A percentile compares a stretch with the other conserved stretches of the same genome.
phyloP scores from a whole-genome alignment of 2,329 filamentous ascomycete genomes.

The Aspergillus melleus region DNA sequence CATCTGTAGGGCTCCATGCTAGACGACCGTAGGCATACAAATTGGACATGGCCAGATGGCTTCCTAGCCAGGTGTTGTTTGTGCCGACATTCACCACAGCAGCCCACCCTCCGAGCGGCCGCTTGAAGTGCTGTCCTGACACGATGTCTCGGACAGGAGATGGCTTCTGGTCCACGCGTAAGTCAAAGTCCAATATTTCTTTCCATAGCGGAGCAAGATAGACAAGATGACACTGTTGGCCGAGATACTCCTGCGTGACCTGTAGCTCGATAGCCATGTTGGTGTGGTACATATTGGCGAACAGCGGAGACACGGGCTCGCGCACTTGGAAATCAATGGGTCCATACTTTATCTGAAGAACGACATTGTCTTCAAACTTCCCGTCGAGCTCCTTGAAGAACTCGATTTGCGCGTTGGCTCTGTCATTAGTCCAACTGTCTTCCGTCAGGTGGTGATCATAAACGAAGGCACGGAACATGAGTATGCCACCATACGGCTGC shows the following conservation, averaged over 20 bases:
- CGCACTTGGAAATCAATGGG: slow-evolving; percentile 74
- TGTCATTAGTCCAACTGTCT: slow-evolving; percentile 64
- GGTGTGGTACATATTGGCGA: slow-evolving; percentile 53
- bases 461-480: slow-evolving; percentile 73
- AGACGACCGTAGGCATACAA: slow-evolving; percentile 68
- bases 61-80: slow-evolving; percentile 68
- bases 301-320: slow-evolving; percentile 66
- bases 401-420: slow-evolving; percentile 68
- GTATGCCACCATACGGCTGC: slow-evolving; percentile 59
- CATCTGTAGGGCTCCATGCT: slow-evolving; percentile 61
- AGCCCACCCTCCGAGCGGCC: slow-evolving; percentile 61
- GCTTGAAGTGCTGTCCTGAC: slow-evolving; percentile 59
- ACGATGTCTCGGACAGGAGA: slow-evolving; percentile 63
- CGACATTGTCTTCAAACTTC: slow-evolving; percentile 68
- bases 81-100: slow-evolving; percentile 68
- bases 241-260: slow-evolving; percentile 69
- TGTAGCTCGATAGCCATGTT: slow-evolving; percentile 63
- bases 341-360: slow-evolving; percentile 73
- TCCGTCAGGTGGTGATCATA: slow-evolving; percentile 62
- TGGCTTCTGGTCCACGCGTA: slow-evolving; percentile 58
- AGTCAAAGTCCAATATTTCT: slow-evolving; percentile 65
- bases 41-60: slow-evolving; percentile 69
- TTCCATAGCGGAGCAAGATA: slow-evolving; percentile 70
- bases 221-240: slow-evolving; percentile 68
- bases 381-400: slow-evolving; percentile 66